A percentile compares a stretch with the other conserved stretches of the same genome.
Conservation (phyloP, 257 asterid species). For the Capsicum chinense region DNA sequence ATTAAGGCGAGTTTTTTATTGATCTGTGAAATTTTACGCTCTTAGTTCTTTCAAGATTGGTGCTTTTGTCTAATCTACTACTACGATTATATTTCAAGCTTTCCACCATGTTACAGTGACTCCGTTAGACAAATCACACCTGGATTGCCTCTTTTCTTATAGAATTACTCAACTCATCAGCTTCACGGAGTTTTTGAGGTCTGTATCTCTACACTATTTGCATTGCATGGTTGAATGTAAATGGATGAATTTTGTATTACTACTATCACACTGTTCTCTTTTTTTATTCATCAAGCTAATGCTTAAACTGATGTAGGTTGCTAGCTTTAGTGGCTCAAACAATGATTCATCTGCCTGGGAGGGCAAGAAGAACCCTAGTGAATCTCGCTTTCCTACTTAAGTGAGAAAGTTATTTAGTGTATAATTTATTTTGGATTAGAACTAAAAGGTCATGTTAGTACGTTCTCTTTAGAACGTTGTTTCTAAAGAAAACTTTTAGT, state of each 20-base stretch:
- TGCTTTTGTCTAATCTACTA: background rate
- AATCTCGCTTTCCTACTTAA: too few species aligned
- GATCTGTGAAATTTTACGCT: background rate
- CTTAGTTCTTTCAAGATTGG: background rate
- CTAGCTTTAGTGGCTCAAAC: too few species aligned
- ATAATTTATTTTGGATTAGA: background rate
- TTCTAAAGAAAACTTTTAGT: background rate
- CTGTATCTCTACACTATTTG: constrained; percentile 25
- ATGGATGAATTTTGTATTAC: background rate
- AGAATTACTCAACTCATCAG: constrained; percentile 90
- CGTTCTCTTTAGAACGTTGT: background rate
- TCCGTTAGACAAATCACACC: constrained; percentile 53
- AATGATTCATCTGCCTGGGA: too few species aligned
- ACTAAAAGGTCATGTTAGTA: background rate
- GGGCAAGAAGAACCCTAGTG: too few species aligned
- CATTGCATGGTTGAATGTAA: background rate
- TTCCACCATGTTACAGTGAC: constrained; percentile 92
- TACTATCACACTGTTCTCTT: background rate
- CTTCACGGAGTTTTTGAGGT: constrained; percentile 98
- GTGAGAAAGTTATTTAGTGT: background rate
- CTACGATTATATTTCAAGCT: constrained; percentile 47
- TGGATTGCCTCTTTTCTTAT: constrained; percentile 72
- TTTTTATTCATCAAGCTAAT: too few species aligned
- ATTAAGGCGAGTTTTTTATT: background rate
- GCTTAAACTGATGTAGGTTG: too few species aligned